phyloP scores from a whole-genome alignment of 225 moss, liverwort and hornwort species.

The Rhytidiadelphus loreus region DNA sequence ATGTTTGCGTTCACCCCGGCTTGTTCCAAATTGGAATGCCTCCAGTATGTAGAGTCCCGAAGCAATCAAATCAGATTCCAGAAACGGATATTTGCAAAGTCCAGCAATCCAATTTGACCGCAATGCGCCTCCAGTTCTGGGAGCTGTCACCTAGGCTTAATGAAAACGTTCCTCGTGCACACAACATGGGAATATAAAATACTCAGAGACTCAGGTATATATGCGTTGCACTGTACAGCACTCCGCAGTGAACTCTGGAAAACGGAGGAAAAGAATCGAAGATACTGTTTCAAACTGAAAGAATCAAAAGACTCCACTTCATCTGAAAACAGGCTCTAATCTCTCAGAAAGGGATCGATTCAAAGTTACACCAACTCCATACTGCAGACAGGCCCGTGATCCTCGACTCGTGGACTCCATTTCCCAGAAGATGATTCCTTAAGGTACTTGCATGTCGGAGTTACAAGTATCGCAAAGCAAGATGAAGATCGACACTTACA shows the following conservation, averaged over 20 bases:
- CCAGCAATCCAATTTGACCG: too few species aligned
- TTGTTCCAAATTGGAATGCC: background rate
- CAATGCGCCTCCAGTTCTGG: too few species aligned
- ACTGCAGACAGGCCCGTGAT: background rate
- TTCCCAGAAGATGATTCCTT: background rate
- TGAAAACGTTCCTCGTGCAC: too few species aligned
- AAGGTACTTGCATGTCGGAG: too few species aligned
- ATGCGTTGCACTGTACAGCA: too few species aligned
- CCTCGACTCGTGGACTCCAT: background rate
- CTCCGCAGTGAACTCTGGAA: background rate
- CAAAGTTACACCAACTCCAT: background rate
- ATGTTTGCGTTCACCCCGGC: accelerated
- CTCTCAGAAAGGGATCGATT: background rate
- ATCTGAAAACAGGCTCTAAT: background rate
- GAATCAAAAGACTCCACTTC: background rate
- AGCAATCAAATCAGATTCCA: too few species aligned
- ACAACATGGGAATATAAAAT: too few species aligned
- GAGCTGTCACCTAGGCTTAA: too few species aligned
- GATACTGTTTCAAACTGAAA: background rate
- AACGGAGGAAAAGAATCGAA: background rate
- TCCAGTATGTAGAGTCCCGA: accelerated
- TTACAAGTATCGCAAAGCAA: too few species aligned
- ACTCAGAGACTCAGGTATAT: too few species aligned
- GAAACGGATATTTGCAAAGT: too few species aligned
- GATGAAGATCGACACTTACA: too few species aligned